phyloP scores from a whole-genome alignment of 345 rosid species.

The Arabis hirsuta region DNA sequence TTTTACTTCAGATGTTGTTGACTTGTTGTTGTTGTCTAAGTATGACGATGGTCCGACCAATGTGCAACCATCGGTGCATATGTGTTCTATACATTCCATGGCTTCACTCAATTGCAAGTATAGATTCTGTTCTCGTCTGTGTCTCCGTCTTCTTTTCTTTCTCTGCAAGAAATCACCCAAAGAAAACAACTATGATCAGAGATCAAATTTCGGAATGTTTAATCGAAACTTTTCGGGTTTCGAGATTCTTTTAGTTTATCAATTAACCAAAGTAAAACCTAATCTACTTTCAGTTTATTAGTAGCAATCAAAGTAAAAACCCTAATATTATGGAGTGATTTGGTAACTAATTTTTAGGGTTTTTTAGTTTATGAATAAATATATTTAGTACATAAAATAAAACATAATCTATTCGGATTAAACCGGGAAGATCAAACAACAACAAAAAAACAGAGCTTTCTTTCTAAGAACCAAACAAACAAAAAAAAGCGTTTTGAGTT shows the following conservation, averaged over 20 bases:
- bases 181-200: background rate
- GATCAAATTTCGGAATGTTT: background rate
- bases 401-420: too few species aligned
- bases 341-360: too few species aligned
- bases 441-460: conserved; percentile 10
- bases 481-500: background rate
- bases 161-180: conserved; percentile 54
- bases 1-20: conserved; percentile 39
- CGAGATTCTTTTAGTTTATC: too few species aligned
- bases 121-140: conserved; percentile 59
- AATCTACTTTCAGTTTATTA: too few species aligned
- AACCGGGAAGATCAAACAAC: too few species aligned
- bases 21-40: conserved; percentile 20
- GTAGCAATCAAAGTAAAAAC: too few species aligned
- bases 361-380: too few species aligned
- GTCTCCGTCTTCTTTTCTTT: conserved; percentile 64
- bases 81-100: conserved; percentile 88
- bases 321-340: too few species aligned
- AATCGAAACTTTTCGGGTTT: too few species aligned
- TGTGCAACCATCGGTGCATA: conserved; percentile 88
- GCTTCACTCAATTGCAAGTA: conserved; percentile 76
- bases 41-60: conserved; percentile 62
- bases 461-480: background rate
- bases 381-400: too few species aligned
- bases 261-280: too few species aligned